phyloP scores from a whole-genome alignment of 345 rosid genomes.

The Lagerstroemia speciosa region DNA sequence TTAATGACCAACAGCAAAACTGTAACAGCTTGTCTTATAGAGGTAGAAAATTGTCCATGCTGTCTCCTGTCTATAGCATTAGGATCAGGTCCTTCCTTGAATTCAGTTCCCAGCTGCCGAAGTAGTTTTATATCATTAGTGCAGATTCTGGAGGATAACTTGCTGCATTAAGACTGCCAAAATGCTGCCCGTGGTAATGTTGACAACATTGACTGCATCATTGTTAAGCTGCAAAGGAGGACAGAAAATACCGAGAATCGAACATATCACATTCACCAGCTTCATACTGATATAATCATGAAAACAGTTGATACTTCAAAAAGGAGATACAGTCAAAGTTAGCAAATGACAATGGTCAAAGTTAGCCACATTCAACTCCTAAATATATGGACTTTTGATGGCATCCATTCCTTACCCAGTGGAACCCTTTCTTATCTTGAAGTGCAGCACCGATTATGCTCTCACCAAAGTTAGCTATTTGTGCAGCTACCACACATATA shows the following conservation, averaged over 20 bases:
- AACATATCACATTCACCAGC: not conserved
- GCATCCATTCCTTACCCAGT: constrained; percentile 49
- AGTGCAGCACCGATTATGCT: constrained; percentile 80
- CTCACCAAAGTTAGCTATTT: constrained; percentile 89
- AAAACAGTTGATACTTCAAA: not conserved
- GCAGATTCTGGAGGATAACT: constrained; percentile 34
- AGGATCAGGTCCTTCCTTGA: not conserved
- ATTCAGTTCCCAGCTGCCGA: not conserved
- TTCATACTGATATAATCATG: not conserved
- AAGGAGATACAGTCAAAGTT: not conserved
- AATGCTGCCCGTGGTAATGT: constrained; percentile 79
- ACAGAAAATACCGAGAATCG: constrained; percentile 2
- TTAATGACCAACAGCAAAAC: not conserved
- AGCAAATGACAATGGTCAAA: not conserved
- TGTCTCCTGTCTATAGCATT: not conserved
- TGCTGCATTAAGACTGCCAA: constrained; percentile 74
- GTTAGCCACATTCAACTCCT: too few relatives aligned
- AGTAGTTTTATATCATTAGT: not conserved
- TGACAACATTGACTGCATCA: constrained; percentile 80
- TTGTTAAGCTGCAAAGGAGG: constrained; percentile 68
- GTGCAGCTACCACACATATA: constrained; percentile 81
- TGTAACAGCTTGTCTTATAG: not conserved
- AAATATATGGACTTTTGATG: not conserved
- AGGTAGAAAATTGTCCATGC: not conserved
- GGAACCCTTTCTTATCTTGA: constrained; percentile 83